Evolutionary conservation across 2,329 filamentous ascomycete genomes (phyloP), one percentile per base, ranked within the genome.

Genomic region (Lasiodiplodia gonubiensis): DNA sequence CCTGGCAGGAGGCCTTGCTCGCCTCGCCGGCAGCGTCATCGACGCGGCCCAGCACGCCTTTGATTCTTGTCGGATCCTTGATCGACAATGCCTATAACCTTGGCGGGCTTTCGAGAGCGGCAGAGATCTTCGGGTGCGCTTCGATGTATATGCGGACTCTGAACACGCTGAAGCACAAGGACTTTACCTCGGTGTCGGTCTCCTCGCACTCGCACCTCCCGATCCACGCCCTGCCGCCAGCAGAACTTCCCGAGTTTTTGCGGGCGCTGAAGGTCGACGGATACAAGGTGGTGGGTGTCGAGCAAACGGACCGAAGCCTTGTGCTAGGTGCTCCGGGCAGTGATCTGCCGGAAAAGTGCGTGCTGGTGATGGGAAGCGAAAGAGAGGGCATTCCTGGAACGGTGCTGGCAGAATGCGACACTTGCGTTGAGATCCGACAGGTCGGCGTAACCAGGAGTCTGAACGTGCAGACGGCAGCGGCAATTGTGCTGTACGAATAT

Each of bases 401-500:
- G 52, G 78, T 86, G 27, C 70, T 86, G 59, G 77, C 77, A 0
- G 82, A 84, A 68, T 78, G 84, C 61, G 84, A 85, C 77, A 69
- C 83, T 30, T 82, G 85, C 68, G 82, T 86, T 5, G 84, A 86
- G 74, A 84, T 86, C 57, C 77, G 78, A 60, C 85, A 86, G 69
- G 77, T 79, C 59, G 84, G 84, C 0, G 78, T 85, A 7, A 86
- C 84, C 37, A 78, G 84, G 70, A 85, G 83, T 72, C 74, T 86
- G 75, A 86, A 86, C 74, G 84, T 86, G 69, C 84, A 86, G 75
- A 86, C 84, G 27, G 84, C 84, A 14, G 83, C 82, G 16, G 83
- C 79, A 0, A 81, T 85, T 66, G 83, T 84, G 53, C 71, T 85
- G 46, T 85, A 80, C 72, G 84, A 86, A 72, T 85, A 82, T 76